phyloP scores from a whole-genome alignment of 352 stramenopile species.

The Discostella stelligera region DNA sequence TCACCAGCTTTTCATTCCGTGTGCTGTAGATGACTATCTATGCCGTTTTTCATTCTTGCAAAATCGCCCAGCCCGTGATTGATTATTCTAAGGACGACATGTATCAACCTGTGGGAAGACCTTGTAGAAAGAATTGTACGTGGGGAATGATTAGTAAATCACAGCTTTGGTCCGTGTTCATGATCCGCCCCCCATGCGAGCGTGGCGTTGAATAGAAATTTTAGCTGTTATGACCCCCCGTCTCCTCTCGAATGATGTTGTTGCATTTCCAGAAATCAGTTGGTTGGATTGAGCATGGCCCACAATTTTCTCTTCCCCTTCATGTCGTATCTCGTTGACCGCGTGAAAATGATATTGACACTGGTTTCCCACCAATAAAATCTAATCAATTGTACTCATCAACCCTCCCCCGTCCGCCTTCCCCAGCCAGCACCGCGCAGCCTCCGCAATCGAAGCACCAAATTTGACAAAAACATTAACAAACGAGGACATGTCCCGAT shows the following conservation, averaged over 20 bases:
- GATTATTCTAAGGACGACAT: neutral
- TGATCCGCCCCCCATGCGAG: constrained; percentile 56
- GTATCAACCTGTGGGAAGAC: neutral
- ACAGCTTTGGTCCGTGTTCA: constrained; percentile 57
- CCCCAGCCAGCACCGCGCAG: constrained; percentile 65
- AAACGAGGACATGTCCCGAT: constrained; percentile 69
- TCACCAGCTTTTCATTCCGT: no score
- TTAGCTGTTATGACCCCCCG: constrained; percentile 49
- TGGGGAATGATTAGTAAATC: constrained; percentile 50
- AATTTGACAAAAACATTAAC: constrained; percentile 78
- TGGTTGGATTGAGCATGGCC: neutral
- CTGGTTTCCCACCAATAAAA: neutral
- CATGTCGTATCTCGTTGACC: neutral
- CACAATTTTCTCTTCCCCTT: neutral
- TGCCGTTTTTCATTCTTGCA: no score
- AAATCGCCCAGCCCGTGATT: neutral
- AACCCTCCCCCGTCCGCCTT: neutral
- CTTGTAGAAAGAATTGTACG: neutral
- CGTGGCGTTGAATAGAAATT: constrained; percentile 49
- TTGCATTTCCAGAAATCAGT: neutral
- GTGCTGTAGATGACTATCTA: no score
- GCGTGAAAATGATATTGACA: no score
- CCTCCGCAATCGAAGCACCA: constrained; percentile 66
- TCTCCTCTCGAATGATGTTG: neutral
- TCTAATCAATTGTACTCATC: neutral